phyloP scores from a whole-genome alignment of 768 basidiomycete species.

The Russula emetica region DNA sequence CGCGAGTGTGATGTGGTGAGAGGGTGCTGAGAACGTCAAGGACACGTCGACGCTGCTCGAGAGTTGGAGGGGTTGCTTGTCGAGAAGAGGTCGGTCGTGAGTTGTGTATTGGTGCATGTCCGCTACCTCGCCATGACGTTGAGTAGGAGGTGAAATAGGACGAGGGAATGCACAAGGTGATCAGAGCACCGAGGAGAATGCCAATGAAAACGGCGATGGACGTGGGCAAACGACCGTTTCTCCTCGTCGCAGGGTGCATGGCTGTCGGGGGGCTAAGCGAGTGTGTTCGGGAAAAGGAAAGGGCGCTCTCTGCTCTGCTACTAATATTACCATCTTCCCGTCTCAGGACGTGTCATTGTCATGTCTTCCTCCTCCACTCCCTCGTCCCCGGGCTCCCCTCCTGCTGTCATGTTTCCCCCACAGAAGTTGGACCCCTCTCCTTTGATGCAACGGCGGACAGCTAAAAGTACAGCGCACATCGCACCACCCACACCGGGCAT shows the following conservation, averaged over 20 bases:
- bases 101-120: constrained; percentile 46
- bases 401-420: constrained; percentile 14
- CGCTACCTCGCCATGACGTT: constrained; percentile 46
- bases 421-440: constrained; percentile 17
- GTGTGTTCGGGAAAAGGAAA: background rate
- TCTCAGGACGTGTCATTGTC: background rate
- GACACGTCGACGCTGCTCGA: constrained; percentile 80
- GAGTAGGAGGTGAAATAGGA: constrained; percentile 33
- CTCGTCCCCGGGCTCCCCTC: constrained; percentile 17
- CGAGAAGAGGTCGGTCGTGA: constrained; percentile 49
- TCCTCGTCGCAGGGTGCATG: constrained; percentile 14
- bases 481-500: constrained; percentile 40
- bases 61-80: constrained; percentile 68
- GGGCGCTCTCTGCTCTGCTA: background rate
- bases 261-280: background rate
- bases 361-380: constrained; percentile 11
- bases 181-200: constrained; percentile 54
- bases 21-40: constrained; percentile 83
- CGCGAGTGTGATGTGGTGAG: constrained; percentile 86
- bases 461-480: constrained; percentile 55
- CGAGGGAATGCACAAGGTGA: constrained; percentile 33
- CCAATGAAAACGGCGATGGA: constrained; percentile 57
- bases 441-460: constrained; percentile 57
- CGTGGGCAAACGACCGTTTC: constrained; percentile 40
- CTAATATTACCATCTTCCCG: background rate